Base-by-base conservation (phyloP, 441 rosid species). In the Populus hybrid region DNA sequence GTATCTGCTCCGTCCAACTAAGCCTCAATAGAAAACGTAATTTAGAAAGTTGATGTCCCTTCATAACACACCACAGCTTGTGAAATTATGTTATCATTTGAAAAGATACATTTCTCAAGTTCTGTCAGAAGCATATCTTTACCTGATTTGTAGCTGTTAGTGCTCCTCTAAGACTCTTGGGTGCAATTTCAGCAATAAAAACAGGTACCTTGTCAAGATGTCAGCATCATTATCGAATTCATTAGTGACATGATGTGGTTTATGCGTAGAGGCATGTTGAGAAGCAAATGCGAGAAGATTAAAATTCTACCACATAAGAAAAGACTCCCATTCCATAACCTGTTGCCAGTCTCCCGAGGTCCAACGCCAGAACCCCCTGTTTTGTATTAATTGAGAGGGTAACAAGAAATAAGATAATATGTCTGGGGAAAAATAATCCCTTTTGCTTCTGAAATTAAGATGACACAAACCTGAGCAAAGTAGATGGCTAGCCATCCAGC, bases 301-400 rank as follows among this genome's bases (percentile, higher is more conserved):
- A 35, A 50, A 73, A 73, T 61, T 81, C 73, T 82, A 92, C 98
- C 92, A 91, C 98, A 74, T 88, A 92, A n/a, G 98, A 95, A 83
- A 91, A 92, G 42, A 89, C 92, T 73, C 99, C 99, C 97, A 94
- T 96, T 77, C 98, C 98, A 78, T 92, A 96, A 73, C 98, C 98
- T 2, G 96, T 89, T 61, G 97, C 93, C 70, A 96, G 82, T 83
- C 99, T 87, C 77, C 99, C 98, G 14, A 92, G 71, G 79, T 94
- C 92, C 83, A 96, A 82, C 40, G 86, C 59, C 80, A 86, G 71
- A 53, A 85, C 87, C 34, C 96, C 98, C 99, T 96, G 26, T 82
- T 61, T 87, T 63, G 67, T 71, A 75, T 69, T 2, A 79, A 69
- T 77, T 67, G 78, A 84, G 70, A 84, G 28, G 73, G 2, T 24